Percentiles rank a stretch among this genome's conserved stretches.
Evolutionary conservation across 768 basidiomycete species (phyloP).

Genomic region (Paxillus rubicundulus): DNA sequence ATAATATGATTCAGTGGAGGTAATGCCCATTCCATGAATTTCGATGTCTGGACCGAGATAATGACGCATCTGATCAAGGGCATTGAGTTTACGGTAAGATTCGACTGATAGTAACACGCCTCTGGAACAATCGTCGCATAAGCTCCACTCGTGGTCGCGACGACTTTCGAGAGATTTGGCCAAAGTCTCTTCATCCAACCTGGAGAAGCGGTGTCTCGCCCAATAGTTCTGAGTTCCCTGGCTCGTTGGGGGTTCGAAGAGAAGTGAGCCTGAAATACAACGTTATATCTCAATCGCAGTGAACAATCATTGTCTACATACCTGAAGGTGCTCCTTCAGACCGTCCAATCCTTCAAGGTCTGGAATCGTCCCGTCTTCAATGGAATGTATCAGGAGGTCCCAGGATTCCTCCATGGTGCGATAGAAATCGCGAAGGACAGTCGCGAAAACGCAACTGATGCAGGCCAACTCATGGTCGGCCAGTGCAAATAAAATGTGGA

Average conservation of each 20-base stretch:
- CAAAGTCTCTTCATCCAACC: constrained; percentile 4
- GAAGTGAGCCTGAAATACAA: constrained; percentile 1
- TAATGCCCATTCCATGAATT: neutral
- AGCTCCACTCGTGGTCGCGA: neutral
- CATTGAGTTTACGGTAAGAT: neutral
- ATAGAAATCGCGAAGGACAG: constrained; percentile 1
- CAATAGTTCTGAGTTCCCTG: constrained; percentile 1
- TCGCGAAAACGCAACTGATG: neutral
- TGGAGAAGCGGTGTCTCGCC: neutral
- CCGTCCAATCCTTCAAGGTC: constrained; percentile 1
- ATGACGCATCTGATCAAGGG: neutral
- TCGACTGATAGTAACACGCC: neutral
- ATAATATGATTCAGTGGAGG: neutral
- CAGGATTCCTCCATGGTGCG: constrained; percentile 6
- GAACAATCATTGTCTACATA: neutral
- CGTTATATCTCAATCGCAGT: neutral
- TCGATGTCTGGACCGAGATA: constrained; percentile 2
- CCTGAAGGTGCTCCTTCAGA: neutral
- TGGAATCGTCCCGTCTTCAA: constrained; percentile 5
- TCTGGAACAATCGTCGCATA: constrained; percentile 2
- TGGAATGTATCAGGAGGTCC: neutral
- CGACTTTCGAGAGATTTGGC: neutral
- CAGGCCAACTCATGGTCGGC: neutral
- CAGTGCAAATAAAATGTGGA: constrained; percentile 7
- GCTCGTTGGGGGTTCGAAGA: constrained; percentile 3